Base-by-base conservation (phyloP, 805 yeast genomes). In the Saccharomycopsis fermentans region DNA sequence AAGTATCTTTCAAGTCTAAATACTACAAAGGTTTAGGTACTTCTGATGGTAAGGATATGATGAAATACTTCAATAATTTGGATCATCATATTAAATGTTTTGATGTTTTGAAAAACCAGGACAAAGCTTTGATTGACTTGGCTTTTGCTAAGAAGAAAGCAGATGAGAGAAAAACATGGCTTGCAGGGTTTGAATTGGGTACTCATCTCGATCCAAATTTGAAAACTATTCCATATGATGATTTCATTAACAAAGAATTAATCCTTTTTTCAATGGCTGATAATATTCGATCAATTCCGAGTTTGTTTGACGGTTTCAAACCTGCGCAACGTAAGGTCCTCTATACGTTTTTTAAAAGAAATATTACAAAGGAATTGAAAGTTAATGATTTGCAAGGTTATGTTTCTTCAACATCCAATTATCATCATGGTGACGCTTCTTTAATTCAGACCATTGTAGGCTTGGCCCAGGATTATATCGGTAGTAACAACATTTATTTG, bases 1-100 rank as follows among this genome's bases (percentile, higher is more conserved):
- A 73, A 8, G 83, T 82, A 65, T 80, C 90, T 11, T 94, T 97
- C 94, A 81, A 86, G 53, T 95, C 88, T 66, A 94, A 94, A 79
- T 94, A 94, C 76, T 94, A 90, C 75, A 94, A 94, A 78, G 99
- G 99, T 81, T 80, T 94, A 78, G 99, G 99, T 82, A 90, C 99
- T 3, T 92, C 98, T 0, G 79, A 84, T 1, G 81, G 83, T 29
- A 79, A 75, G 37, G 99, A 94, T 71, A 88, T 87, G 62, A 82
- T 94, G 64, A 94, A 88, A 68, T 94, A 94, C 68, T 94, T 94
- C 70, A 75, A 89, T 48, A 86, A 87, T 62, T 76, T 94, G 35
- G 96, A 87, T 65, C 83, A 77, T 63, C 99, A 94, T 73, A 77
- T 89, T 74, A 94, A 94, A 68, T 79, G 80, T 32, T 94, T 94